Base-by-base conservation (phyloP, 106 monocot genomes). In the Dioscorea zingiberensis region DNA sequence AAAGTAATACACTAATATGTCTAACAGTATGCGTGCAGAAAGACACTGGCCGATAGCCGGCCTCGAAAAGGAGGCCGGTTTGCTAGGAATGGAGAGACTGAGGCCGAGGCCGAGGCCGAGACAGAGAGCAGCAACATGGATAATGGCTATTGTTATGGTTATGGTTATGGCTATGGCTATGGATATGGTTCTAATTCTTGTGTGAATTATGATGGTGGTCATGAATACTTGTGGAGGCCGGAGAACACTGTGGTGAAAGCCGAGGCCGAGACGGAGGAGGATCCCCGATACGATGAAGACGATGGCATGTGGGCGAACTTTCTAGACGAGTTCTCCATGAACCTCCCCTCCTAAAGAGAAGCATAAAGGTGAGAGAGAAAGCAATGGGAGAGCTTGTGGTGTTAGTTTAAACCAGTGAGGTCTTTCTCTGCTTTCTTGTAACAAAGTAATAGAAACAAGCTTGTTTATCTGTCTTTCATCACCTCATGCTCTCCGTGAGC, bases 41-140 rank as follows among this genome's bases (percentile, higher is more conserved):
- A 81, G 57, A 76, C 81, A n/a, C 48, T 81, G 63, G 81, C 81
- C 1, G 81, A 81, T 21, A 76, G 72, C 58, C 75, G 81, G 58
- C 81, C 76, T 15, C 47, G 81, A 7, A 68, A 76, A 12, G 22
- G 72, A 19, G 81, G 81, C 26, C 71, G 81, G 68, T 81, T 81
- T 56, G 81, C 76, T 13, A 67, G 68, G 67, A 76, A 81, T 59
- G 76, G 67, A 3, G 81, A 81, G 56, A 38, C 15, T 8, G 78
- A 78, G 45, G 23, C 61, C 6, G 68, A 61, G 57, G 11, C 46
- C 9, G 73, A 69, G 24, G 17, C 25, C 10, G 66, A 26, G 60
- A 45, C 58, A 55, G 77, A 64, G 13, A 59, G 18, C n/a, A n/a
- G n/a, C 12, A 25, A 49, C 14, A 38, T 38, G 13, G 51, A 14